Percentiles rank a stretch among this genome's conserved stretches.
Conservation (phyloP, 768 basidiomycete genomes). For the Amanita molliuscula region DNA sequence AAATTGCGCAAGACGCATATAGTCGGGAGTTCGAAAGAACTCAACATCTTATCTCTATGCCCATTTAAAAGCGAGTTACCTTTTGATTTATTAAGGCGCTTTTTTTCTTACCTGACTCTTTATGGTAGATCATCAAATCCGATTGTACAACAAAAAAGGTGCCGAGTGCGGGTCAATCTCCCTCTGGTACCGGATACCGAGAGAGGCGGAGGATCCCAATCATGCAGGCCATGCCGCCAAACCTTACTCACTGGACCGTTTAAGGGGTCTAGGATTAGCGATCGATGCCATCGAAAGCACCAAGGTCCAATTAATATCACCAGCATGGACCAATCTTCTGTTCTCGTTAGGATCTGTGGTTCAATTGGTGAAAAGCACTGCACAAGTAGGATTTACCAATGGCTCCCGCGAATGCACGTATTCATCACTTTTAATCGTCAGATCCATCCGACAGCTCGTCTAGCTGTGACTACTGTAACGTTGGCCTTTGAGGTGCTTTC, state of each 20-base stretch:
- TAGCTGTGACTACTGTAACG: not conserved
- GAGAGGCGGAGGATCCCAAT: too few relatives aligned
- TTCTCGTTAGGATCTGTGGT: not conserved
- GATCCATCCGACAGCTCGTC: not conserved
- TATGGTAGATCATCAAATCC: not conserved
- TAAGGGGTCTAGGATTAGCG: not conserved
- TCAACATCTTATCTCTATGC: not conserved
- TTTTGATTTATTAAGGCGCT: not conserved
- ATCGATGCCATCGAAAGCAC: not conserved
- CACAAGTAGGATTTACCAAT: not conserved
- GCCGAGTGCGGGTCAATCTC: not conserved
- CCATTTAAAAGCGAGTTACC: not conserved
- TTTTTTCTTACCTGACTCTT: not conserved
- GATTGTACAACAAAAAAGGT: not conserved
- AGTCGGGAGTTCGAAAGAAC: not conserved
- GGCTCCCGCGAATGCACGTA: too few relatives aligned
- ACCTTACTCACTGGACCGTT: not conserved
- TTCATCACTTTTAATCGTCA: not conserved
- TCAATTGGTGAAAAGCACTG: not conserved
- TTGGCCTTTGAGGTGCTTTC: conserved; percentile 1
- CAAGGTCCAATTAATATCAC: not conserved
- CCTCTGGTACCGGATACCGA: not conserved
- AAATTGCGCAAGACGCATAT: not conserved
- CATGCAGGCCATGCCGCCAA: not conserved
- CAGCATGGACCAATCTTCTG: conserved; percentile 1